Evolutionary conservation across 2,329 filamentous ascomycete species (phyloP).

Genomic region (Pyricularia sp.): DNA sequence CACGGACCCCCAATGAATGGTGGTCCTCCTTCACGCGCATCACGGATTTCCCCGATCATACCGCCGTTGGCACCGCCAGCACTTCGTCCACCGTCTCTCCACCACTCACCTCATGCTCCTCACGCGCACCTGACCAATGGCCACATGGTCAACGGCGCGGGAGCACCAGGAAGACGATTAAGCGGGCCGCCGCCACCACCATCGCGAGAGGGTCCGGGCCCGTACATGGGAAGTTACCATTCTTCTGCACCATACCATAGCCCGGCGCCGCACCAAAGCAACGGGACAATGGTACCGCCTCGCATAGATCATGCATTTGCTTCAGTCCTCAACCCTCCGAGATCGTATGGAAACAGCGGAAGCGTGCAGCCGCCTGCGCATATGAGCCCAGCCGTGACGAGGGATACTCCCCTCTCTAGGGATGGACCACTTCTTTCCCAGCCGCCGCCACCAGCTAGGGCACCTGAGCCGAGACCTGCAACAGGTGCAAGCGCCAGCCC

Average conservation of each 20-base stretch:
- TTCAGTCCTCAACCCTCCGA: slow-evolving; percentile 18
- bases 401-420: slow-evolving; percentile 17
- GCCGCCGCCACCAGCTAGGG: slow-evolving; percentile 19
- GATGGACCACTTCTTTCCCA: slow-evolving; percentile 15
- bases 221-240: slow-evolving; percentile 22
- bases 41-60: slow-evolving; percentile 11
- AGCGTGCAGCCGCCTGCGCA: slow-evolving; percentile 33
- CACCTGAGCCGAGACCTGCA: slow-evolving; percentile 32
- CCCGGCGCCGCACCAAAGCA: slow-evolving; percentile 19
- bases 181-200: slow-evolving; percentile 31
- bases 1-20: slow-evolving; percentile 42
- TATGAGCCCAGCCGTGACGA: slow-evolving; percentile 23
- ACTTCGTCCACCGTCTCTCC: slow-evolving; percentile 39
- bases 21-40: slow-evolving; percentile 17
- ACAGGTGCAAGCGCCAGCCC: slow-evolving; percentile 70
- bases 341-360: slow-evolving; percentile 30
- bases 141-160: slow-evolving; percentile 33
- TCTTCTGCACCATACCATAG: slow-evolving; percentile 23
- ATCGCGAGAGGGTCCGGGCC: slow-evolving; percentile 27
- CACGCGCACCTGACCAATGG: slow-evolving; percentile 28
- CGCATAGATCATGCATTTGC: slow-evolving; percentile 31
- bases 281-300: slow-evolving; percentile 20
- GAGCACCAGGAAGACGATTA: slow-evolving; percentile 36
- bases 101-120: slow-evolving; percentile 30
- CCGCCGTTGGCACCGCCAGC: slow-evolving; percentile 19